Conservation (phyloP, 2,329 filamentous ascomycete species). For the Tolypocladium amazonense region DNA sequence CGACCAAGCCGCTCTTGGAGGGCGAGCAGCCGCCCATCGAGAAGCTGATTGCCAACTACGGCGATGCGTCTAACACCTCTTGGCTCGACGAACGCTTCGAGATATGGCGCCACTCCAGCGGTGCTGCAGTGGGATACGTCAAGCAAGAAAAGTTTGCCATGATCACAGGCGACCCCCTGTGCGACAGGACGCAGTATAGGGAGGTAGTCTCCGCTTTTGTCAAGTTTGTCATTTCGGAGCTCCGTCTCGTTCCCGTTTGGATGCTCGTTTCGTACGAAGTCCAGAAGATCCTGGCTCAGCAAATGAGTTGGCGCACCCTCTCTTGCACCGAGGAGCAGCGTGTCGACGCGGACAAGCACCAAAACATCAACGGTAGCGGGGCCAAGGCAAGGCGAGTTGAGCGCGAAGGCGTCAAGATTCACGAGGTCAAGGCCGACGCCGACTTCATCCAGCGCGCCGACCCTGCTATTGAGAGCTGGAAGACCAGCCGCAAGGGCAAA, state of each 20-base stretch:
- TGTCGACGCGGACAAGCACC: slow-evolving; percentile 63
- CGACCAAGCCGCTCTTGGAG: slow-evolving; percentile 36
- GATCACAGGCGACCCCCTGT: slow-evolving; percentile 79
- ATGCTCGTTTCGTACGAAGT: slow-evolving; percentile 71
- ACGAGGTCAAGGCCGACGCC: slow-evolving; percentile 58
- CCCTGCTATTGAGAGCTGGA: slow-evolving; percentile 68
- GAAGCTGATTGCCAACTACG: slow-evolving; percentile 89
- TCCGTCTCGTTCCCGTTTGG: slow-evolving; percentile 71
- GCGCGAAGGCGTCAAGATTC: slow-evolving; percentile 72
- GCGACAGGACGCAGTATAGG: slow-evolving; percentile 65
- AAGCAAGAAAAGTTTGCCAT: slow-evolving; percentile 68
- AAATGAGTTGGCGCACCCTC: slow-evolving; percentile 78
- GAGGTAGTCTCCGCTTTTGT: slow-evolving; percentile 67
- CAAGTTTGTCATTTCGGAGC: slow-evolving; percentile 60
- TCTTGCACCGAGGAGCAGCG: slow-evolving; percentile 86
- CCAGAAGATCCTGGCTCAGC: slow-evolving; percentile 69
- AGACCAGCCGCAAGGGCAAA: slow-evolving; percentile 64
- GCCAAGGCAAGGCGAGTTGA: slow-evolving; percentile 74
- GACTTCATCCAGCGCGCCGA: slow-evolving; percentile 62
- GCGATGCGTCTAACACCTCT: slow-evolving; percentile 86
- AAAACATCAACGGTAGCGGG: slow-evolving; percentile 44
- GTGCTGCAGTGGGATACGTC: slow-evolving; percentile 78
- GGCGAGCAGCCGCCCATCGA: slow-evolving; percentile 62
- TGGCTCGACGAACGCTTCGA: slow-evolving; percentile 86
- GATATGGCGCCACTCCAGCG: slow-evolving; percentile 77